Percentiles rank a stretch among this genome's conserved stretches.
Evolutionary conservation across 306 rosid species (phyloP).

Genomic region (Bauhinia variegata): DNA sequence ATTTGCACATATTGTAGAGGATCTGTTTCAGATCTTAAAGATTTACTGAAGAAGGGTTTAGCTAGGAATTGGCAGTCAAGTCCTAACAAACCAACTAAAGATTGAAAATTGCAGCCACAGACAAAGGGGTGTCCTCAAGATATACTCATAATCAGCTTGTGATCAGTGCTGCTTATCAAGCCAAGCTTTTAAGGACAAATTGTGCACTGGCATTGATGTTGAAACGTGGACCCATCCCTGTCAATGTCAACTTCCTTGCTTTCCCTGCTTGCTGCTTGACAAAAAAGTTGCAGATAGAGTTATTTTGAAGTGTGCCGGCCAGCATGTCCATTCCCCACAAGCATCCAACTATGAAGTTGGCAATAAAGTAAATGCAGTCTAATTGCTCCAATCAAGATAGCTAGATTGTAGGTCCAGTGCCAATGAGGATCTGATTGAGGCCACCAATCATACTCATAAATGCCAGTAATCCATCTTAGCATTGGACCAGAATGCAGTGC

Average conservation of each 20-base stretch:
- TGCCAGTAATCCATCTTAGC: slow-evolving; percentile 25
- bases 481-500: slow-evolving; percentile 37
- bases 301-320: slow-evolving; percentile 38
- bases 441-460: slow-evolving; percentile 45
- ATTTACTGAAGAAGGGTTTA: too few relatives aligned
- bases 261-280: slow-evolving; percentile 21
- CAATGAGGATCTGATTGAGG: slow-evolving; percentile 37
- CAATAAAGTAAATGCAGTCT: slow-evolving; percentile 51
- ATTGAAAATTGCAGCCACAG: slow-evolving; percentile 25
- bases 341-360: slow-evolving; percentile 46
- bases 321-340: slow-evolving; percentile 38
- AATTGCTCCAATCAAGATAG: slow-evolving; percentile 44
- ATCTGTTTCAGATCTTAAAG: too few relatives aligned
- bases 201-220: slow-evolving; percentile 39
- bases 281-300: slow-evolving; percentile 29
- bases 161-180: slow-evolving; percentile 17
- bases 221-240: slow-evolving; percentile 39
- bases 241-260: slow-evolving; percentile 7
- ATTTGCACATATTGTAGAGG: not conserved
- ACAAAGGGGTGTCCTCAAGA: slow-evolving; percentile 8
- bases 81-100: slow-evolving; percentile 25
- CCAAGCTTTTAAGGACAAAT: slow-evolving; percentile 22
- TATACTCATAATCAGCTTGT: not conserved
- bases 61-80: not conserved
- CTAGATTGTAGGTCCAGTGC: slow-evolving; percentile 44